A percentile compares a stretch with the other conserved stretches of the same genome.
These are phyloP conservation scores for Pseudopyricularia javanii DNA, from an alignment of 2,329 filamentous ascomycete genomes.

Conservation along the genomic window DNA sequence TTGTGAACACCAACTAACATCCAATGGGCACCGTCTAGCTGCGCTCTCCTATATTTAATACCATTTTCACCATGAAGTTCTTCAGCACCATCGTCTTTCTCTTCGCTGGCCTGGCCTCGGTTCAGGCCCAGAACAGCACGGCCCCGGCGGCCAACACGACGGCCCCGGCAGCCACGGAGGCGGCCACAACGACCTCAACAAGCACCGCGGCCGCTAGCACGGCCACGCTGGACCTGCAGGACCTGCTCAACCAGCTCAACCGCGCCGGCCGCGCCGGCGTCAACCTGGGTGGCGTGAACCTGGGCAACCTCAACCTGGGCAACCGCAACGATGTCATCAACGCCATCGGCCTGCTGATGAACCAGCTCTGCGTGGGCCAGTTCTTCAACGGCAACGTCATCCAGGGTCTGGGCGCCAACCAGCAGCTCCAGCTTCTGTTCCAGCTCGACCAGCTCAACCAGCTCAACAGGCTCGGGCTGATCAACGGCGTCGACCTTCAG, in stretches of 20 bases:
- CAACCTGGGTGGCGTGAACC: constrained; percentile 10
- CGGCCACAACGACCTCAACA: background rate
- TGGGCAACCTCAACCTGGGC: constrained; percentile 15
- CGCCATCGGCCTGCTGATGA: constrained; percentile 16
- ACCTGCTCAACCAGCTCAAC: constrained; percentile 2
- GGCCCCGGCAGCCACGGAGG: constrained; percentile 1
- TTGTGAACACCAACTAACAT: background rate
- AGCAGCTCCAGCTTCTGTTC: constrained; percentile 17
- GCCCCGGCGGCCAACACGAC: constrained; percentile 2
- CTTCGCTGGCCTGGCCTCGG: constrained; percentile 16
- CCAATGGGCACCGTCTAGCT: background rate
- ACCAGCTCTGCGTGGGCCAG: constrained; percentile 15
- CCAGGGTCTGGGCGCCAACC: constrained; percentile 10
- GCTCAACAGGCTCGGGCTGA: constrained; percentile 15
- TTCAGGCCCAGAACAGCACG: constrained; percentile 4
- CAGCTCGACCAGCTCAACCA: constrained; percentile 19
- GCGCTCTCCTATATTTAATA: background rate
- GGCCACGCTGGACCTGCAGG: constrained; percentile 4
- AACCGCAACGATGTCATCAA: constrained; percentile 15
- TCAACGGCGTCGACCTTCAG: constrained; percentile 14
- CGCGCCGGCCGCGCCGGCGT: constrained; percentile 2
- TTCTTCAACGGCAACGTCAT: constrained; percentile 12
- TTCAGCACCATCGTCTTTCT: constrained; percentile 10
- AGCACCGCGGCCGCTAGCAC: constrained; percentile 1
- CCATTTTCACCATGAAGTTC: constrained; percentile 12